Base-by-base conservation (phyloP, 192 early-diverging fungal genomes). In the Coemansia javaensis region DNA sequence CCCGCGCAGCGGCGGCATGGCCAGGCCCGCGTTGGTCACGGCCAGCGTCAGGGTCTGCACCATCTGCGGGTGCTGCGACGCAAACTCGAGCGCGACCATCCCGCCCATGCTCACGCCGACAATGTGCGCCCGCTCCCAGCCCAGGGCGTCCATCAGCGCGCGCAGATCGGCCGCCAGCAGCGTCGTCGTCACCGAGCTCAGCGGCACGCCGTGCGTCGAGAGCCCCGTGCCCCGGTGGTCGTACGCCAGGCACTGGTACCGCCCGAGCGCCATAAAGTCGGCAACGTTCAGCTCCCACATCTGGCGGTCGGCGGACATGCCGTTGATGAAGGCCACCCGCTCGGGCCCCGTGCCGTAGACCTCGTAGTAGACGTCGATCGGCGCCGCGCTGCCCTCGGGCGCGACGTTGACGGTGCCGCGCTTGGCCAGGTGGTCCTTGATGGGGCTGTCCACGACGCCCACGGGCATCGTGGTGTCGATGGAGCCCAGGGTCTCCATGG, bases 81-180 rank as follows among this genome's bases (percentile, higher is more conserved):
- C 80, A 53, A 91, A 63, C 56, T 93, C 90, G 32, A 84, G 75
- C 0, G 84, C 62, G 32, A 93, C 83, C 91, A 90, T 93, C 14
- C 85, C 86, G 33, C 90, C 89, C 90, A 93, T 93, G 5, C 85
- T 87, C 15, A 85, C 74, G 16, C 90, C 90, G 24, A 85, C 79
- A 7, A 93, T n/a, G 56, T 87, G 82, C n/a, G 86, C 75, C 22
- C 48, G 47, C 3, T 36, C 70, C 90, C 90, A 93, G 0, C 77
- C 86, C 5, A 91, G 48, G 12, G 77, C 77, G 18, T 78, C 60
- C 50, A 90, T 51, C 27, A 93, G 61, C 2, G 78, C 70, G 5
- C 79, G 60, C 2, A 83, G 68, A 40, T 93, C 90, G 50, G 13
- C 78, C 73, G 39, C 83, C 77, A 61, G 27, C 8, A 20, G 24